phyloP scores from a whole-genome alignment of 257 asterid species.

The Knoxia roxburghii region DNA sequence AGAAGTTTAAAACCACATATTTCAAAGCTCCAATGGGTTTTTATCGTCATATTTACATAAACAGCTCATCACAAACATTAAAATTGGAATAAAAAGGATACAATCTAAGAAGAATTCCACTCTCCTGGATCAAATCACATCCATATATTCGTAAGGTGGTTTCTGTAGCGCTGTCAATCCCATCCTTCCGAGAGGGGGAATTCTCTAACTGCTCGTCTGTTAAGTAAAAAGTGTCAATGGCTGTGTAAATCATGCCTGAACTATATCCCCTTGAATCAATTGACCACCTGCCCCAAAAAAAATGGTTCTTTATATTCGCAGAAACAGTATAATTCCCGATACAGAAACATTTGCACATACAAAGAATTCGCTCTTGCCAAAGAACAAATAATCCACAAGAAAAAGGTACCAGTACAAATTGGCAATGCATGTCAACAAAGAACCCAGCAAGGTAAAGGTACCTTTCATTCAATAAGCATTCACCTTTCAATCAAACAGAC shows the following conservation, averaged over 20 bases:
- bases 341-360: no score
- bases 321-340: no score
- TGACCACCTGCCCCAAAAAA: neutral
- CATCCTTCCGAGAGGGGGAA: slow-evolving; percentile 83
- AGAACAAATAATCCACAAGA: no score
- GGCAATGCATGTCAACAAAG: no score
- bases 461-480: no score
- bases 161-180: slow-evolving; percentile 76
- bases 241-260: slow-evolving; percentile 67
- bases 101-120: slow-evolving; percentile 89
- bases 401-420: no score
- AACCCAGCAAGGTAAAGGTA: no score
- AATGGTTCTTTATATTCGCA: neutral
- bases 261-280: neutral
- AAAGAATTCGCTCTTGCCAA: no score
- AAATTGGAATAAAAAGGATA: slow-evolving; percentile 42
- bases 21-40: neutral
- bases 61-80: neutral
- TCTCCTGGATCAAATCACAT: slow-evolving; percentile 91
- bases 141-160: slow-evolving; percentile 83
- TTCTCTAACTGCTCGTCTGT: slow-evolving; percentile 69
- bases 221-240: slow-evolving; percentile 83
- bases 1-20: neutral
- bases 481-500: no score
- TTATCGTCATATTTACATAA: neutral